phyloP scores from a whole-genome alignment of 1,139 yeast genomes.

The Ogataea hybrid region DNA sequence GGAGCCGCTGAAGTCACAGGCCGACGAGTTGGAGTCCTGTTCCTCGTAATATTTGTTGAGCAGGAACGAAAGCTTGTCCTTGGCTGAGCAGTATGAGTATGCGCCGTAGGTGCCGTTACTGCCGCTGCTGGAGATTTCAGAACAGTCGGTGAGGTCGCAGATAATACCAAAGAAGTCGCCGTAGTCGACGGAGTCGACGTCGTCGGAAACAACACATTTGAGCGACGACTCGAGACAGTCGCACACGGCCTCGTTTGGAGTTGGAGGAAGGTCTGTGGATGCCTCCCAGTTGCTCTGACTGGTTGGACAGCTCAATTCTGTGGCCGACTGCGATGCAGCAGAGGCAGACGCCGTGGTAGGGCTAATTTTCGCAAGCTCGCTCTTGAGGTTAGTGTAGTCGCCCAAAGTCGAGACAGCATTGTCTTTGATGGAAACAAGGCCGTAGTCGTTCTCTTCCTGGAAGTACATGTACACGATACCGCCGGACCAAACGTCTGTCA shows the following conservation, averaged over 20 bases:
- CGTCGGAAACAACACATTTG: constrained; percentile 52
- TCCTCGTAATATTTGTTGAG: constrained; percentile 62
- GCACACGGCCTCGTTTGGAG: constrained; percentile 65
- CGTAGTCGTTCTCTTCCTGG: constrained; percentile 71
- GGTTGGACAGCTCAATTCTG: constrained; percentile 54
- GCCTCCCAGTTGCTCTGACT: constrained; percentile 55
- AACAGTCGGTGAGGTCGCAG: constrained; percentile 51
- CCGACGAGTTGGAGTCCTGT: constrained; percentile 42
- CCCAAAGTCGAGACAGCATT: constrained; percentile 49
- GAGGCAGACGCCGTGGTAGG: constrained; percentile 58
- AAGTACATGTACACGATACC: constrained; percentile 85
- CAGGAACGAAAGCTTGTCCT: constrained; percentile 61
- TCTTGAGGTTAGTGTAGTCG: constrained; percentile 57
- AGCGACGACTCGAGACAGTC: constrained; percentile 53
- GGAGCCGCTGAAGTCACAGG: constrained; percentile 70
- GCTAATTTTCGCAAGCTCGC: constrained; percentile 50
- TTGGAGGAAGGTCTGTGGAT: constrained; percentile 67
- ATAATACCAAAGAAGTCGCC: constrained; percentile 53
- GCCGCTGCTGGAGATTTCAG: constrained; percentile 61
- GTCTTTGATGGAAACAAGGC: constrained; percentile 51
- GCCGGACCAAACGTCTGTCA: constrained; percentile 85
- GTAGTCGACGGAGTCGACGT: constrained; percentile 51
- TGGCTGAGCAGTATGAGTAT: constrained; percentile 60
- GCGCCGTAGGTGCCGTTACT: constrained; percentile 62
- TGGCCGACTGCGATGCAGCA: constrained; percentile 40